Conservation (phyloP, 2,329 filamentous ascomycete genomes). For the Dendrostoma leiphaemia region DNA sequence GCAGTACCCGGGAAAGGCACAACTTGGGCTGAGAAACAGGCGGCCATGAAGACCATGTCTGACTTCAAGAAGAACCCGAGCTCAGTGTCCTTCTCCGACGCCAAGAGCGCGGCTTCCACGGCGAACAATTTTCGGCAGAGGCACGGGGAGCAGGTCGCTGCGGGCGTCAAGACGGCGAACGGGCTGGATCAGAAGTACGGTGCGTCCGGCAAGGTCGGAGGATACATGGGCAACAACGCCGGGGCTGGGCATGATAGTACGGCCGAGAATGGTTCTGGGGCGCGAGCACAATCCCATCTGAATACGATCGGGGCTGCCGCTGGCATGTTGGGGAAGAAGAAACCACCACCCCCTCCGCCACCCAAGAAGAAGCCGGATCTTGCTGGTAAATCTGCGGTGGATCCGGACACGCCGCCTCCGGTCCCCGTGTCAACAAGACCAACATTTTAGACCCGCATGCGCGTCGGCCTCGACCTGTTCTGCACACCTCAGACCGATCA, state of each 20-base stretch:
- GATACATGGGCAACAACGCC: constrained; percentile 19
- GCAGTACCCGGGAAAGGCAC: constrained; percentile 47
- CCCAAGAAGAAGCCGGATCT: constrained; percentile 49
- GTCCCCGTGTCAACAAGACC: constrained; percentile 52
- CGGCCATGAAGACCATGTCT: constrained; percentile 59
- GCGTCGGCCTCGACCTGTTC: background rate
- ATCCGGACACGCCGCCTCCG: constrained; percentile 44
- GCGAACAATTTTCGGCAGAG: constrained; percentile 68
- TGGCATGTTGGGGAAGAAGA: constrained; percentile 45
- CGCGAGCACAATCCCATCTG: constrained; percentile 8
- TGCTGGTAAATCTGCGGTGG: constrained; percentile 17
- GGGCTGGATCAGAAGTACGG: constrained; percentile 62
- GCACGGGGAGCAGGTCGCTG: constrained; percentile 65
- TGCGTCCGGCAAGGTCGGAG: constrained; percentile 38
- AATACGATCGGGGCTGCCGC: constrained; percentile 17
- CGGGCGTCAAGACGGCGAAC: constrained; percentile 57
- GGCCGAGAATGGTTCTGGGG: background rate
- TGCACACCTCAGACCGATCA: background rate
- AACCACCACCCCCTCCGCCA: constrained; percentile 48
- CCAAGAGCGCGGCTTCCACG: constrained; percentile 56
- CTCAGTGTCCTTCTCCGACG: constrained; percentile 58
- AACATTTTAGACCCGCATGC: constrained; percentile 33
- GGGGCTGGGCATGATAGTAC: background rate
- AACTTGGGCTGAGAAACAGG: constrained; percentile 63
- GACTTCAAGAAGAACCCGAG: constrained; percentile 60